These are phyloP conservation scores for Pseudotsuga menziesii DNA, from an alignment of 75 land plant genomes.

Conservation along the genomic window DNA sequence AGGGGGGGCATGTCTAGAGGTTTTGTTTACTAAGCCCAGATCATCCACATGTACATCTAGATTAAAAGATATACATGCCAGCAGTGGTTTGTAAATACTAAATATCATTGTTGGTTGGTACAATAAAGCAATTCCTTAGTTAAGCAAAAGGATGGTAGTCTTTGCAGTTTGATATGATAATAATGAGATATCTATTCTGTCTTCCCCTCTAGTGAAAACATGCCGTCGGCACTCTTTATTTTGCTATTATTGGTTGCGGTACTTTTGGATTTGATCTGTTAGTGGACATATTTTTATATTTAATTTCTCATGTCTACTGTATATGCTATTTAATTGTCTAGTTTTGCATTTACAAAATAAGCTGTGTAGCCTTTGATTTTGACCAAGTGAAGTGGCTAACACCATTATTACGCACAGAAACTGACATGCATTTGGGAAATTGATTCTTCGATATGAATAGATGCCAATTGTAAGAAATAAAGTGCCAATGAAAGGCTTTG, in stretches of 20 bases:
- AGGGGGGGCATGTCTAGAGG: background rate
- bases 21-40: background rate
- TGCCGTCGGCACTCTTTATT: no score
- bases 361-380: background rate
- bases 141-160: background rate
- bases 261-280: background rate
- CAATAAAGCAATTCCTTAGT: background rate
- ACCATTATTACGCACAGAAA: background rate
- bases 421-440: background rate
- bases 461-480: background rate
- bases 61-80: background rate
- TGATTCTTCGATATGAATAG: background rate
- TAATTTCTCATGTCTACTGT: background rate
- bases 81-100: background rate
- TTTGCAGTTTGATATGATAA: background rate
- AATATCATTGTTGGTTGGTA: background rate
- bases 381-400: background rate
- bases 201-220: no score
- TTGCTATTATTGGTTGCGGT: no score
- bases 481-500: background rate
- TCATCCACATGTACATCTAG: background rate
- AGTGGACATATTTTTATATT: background rate
- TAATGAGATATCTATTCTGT: no score
- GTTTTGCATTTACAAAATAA: background rate
- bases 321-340: background rate